Evolutionary conservation across 2,329 filamentous ascomycete genomes (phyloP), one percentile per base, ranked within the genome.

Genomic region (Botrytis aclada): DNA sequence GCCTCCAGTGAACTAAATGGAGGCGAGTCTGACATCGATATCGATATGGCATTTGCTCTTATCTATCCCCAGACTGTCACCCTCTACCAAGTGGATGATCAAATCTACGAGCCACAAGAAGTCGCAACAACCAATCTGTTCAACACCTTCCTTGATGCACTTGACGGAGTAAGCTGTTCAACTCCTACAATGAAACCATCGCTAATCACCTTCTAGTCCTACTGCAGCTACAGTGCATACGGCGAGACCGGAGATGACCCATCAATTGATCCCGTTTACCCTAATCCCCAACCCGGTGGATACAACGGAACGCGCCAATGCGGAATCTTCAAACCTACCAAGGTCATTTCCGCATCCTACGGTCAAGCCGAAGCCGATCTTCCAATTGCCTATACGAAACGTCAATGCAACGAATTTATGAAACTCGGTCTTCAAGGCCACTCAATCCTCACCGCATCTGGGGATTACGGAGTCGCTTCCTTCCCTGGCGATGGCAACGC

Each of bases 341-440:
- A 77, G 18, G 78, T 80, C 25, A 86, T 93, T 77, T 87, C 85
- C 70, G 89, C 88, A 20, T 91, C 89, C 0, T 93, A 93, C 79
- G 90, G 89, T 65, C 89, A 92, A 74, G 86, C 88, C 70, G 91
- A 93, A 81, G 87, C 91, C 77, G 86, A 87, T 9, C 84, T 93
- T 0, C 90, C 90, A 0, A 78, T 82, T 4, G 85, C 86, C 18
- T 93, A 92, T 78, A 88, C 88, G 29, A 83, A 84, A 65, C 85
- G 86, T 65, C 88, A 90, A 20, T 93, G 90, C 83, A 85, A 87
- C 75, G 84, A 89, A 75, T 89, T 91, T 77, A 88, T 86, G 61
- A 86, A 91, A 77, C 87, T 92, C 45, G 90, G 89, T n/a, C 86
- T 88, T 2, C 88, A 90, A 58, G 91, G 90, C n/a, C 86, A 90